A percentile compares a stretch with the other conserved stretches of the same genome.
Evolutionary conservation across 1,139 yeast genomes (phyloP).

Genomic region (Hansenula anomala): DNA sequence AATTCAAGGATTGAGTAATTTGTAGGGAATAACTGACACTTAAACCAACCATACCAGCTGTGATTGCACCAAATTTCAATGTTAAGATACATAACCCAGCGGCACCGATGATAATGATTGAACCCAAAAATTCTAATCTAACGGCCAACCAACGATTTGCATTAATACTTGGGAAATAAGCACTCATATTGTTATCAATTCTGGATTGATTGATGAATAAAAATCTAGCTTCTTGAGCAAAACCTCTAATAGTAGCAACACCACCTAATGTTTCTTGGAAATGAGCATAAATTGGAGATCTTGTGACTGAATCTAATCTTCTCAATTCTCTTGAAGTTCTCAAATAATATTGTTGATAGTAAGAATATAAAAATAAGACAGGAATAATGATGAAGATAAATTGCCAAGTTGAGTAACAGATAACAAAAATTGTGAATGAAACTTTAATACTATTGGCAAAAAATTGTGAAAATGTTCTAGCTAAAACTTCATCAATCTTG

Average conservation of each 20-base stretch:
- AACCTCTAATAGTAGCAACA: constrained; percentile 86
- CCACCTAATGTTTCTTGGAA: constrained; percentile 95
- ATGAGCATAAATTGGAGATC: constrained; percentile 93
- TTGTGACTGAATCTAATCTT: constrained; percentile 88
- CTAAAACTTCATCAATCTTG: constrained; percentile 84
- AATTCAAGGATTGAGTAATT: constrained; percentile 86
- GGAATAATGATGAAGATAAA: constrained; percentile 72
- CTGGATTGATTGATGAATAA: constrained; percentile 67
- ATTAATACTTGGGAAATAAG: constrained; percentile 88
- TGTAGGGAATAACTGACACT: constrained; percentile 91
- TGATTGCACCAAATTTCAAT: constrained; percentile 59
- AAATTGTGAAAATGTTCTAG: constrained; percentile 81
- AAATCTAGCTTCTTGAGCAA: constrained; percentile 71
- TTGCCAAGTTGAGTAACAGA: constrained; percentile 85
- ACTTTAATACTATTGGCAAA: constrained; percentile 71
- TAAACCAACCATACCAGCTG: constrained; percentile 91
- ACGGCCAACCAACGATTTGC: constrained; percentile 98
- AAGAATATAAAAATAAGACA: constrained; percentile 63
- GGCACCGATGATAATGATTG: constrained; percentile 78
- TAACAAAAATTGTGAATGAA: constrained; percentile 75
- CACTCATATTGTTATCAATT: constrained; percentile 82
- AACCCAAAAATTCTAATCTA: constrained; percentile 85
- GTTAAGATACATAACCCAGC: constrained; percentile 76
- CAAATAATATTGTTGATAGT: constrained; percentile 86
- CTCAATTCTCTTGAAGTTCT: constrained; percentile 91